phyloP scores from a whole-genome alignment of 129 eudicot genomes.

The Silybum marianum region DNA sequence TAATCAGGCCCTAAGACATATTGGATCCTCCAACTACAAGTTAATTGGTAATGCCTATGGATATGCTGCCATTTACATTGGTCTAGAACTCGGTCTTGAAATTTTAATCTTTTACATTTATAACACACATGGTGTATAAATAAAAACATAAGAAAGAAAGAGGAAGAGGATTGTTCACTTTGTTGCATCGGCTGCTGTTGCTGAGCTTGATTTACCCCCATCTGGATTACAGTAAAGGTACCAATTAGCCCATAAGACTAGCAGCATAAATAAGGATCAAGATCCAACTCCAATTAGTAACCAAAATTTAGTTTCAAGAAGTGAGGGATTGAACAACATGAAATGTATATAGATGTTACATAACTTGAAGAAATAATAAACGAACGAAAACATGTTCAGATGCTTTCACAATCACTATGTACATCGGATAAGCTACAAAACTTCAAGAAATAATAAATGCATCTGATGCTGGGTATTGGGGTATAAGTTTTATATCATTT shows the following conservation, averaged over 20 bases:
- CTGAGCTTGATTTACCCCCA: slow-evolving; percentile 43
- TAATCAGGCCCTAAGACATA: neutral
- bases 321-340: neutral
- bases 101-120: neutral
- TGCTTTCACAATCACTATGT: no score
- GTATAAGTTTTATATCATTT: neutral
- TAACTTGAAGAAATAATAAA: neutral
- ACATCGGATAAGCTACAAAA: neutral
- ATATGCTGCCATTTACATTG: neutral
- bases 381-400: neutral
- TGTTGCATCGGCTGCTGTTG: slow-evolving; percentile 75
- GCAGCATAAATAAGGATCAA: slow-evolving; percentile 4
- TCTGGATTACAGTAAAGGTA: slow-evolving; percentile 35
- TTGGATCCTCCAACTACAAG: neutral
- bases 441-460: neutral
- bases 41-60: neutral
- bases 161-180: slow-evolving; percentile 50
- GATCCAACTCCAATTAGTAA: slow-evolving; percentile 9
- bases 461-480: neutral
- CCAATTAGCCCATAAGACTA: slow-evolving; percentile 8
- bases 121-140: neutral
- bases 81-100: neutral
- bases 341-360: neutral
- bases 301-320: neutral
- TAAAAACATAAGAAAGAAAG: slow-evolving; percentile 5